phyloP scores from a whole-genome alignment of 768 basidiomycete genomes.

The Mycena venus region DNA sequence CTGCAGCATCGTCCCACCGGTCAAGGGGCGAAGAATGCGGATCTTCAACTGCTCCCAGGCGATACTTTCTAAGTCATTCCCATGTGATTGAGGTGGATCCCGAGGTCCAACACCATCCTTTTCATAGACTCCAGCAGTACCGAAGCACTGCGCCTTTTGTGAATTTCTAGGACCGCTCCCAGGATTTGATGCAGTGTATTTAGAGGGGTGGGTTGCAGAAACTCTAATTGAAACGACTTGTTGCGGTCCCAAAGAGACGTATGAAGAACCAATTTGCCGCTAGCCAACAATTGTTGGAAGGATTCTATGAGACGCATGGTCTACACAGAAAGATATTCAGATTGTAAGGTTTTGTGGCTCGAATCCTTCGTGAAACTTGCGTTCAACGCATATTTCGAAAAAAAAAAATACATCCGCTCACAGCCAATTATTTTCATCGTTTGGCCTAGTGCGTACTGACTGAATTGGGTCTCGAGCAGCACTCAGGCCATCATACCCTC shows the following conservation, averaged over 20 bases:
- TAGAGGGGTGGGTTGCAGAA: neutral
- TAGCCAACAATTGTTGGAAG: neutral
- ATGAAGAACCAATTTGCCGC: neutral
- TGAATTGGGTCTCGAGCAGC: conserved; percentile 11
- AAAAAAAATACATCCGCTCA: neutral
- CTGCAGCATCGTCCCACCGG: neutral
- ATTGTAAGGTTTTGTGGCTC: conserved; percentile 5
- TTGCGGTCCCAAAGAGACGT: neutral
- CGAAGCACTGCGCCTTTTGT: neutral
- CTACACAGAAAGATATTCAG: conserved; percentile 19
- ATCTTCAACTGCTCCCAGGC: neutral
- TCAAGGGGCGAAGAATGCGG: neutral
- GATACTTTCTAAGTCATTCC: neutral
- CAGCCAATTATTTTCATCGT: conserved; percentile 18
- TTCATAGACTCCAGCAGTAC: neutral
- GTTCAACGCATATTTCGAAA: neutral
- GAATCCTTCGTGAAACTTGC: conserved; percentile 4
- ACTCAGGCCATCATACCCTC: conserved; percentile 26
- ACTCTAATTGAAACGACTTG: neutral
- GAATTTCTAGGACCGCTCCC: neutral
- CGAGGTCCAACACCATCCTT: neutral
- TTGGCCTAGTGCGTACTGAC: neutral
- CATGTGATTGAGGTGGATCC: neutral
- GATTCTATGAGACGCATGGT: conserved; percentile 1
- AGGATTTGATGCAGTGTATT: neutral